A percentile compares a stretch with the other conserved stretches of the same genome.
phyloP scores from a whole-genome alignment of 2,329 filamentous ascomycete species.

The Huntiella decipiens region DNA sequence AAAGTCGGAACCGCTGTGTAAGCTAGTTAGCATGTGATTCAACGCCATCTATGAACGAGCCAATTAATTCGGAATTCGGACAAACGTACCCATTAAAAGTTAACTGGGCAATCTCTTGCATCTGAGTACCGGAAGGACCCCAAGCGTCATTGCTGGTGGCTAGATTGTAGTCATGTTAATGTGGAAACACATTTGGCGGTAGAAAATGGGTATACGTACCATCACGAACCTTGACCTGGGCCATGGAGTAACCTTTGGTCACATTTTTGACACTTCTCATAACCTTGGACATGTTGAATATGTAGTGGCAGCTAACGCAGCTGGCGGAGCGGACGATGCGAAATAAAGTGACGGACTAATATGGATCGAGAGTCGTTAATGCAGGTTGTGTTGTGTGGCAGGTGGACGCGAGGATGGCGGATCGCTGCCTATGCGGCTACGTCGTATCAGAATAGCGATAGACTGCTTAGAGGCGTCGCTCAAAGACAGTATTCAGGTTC shows the following conservation, averaged over 20 bases:
- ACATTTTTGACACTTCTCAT: conserved; percentile 98
- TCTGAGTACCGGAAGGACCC: conserved; percentile 93
- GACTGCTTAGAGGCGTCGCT: no score
- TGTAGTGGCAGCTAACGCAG: conserved; percentile 8
- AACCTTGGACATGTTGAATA: conserved; percentile 69
- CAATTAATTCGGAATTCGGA: background rate
- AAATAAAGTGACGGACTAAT: no score
- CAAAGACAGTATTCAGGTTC: no score
- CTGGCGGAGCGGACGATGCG: background rate
- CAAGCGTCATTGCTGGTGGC: conserved; percentile 97
- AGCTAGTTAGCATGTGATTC: background rate
- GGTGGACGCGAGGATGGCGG: no score
- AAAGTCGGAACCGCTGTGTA: conserved; percentile 70
- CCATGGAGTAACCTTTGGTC: conserved; percentile 91
- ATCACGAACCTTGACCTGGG: conserved; percentile 97
- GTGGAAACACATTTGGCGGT: background rate
- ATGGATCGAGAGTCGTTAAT: no score
- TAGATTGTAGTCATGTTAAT: conserved; percentile 21
- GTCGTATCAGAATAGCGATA: no score
- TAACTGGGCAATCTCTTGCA: conserved; percentile 95
- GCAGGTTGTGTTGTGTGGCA: no score
- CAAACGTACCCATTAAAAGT: conserved; percentile 81
- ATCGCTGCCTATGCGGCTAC: no score
- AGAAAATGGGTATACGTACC: conserved; percentile 34
- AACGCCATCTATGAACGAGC: background rate